Evolutionary conservation across 345 rosid genomes (phyloP), one percentile per base, ranked within the genome.

Genomic region (Garcia nutans): DNA sequence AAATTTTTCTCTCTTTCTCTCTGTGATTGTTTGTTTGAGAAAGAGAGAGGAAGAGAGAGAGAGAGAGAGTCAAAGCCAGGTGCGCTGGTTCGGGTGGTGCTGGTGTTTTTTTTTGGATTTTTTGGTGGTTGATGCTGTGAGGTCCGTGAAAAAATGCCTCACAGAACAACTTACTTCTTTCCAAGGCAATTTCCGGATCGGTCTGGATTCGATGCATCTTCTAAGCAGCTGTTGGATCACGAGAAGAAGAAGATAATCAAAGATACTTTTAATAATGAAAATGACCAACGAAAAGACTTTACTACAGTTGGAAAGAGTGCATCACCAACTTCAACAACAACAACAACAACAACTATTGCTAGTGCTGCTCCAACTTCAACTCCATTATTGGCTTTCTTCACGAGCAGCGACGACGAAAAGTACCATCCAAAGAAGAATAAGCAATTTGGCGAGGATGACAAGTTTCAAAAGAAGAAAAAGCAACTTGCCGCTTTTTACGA

Each of bases 131-230:
- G 65, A 24, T 44, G 59, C 15, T 23, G 79, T 54, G 60, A 70
- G 19, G 74, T 23, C 55, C 61, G 79, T 68, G 82, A 17, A 47
- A 77, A 82, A 73, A 95, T 95, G 97, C 99, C 99, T 84, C 99
- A 95, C 82, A 85, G 99, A 71, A 85, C 97, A 1, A 95, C 99
- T 76, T 95, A 95, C 91, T 87, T 95, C 89, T 95, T 95, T 86
- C 97, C 97, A n/a, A 86, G 98, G 86, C 98, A 92, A 80, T 91
- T 94, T 73, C 97, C 93, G 20, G 97, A 92, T 79, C 91, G 83
- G 72, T 62, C 77, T n/a, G 91, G 89, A 41, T 84, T 87, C 80
- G 94, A 87, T 81, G 81, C 90, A 15, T 81, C 89, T 41, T 17
- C 81, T 5, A 85, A 86, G 70, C 78, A 78, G 37, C 77, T 73